Conservation (phyloP, 768 basidiomycete genomes). For the Phaeolepiota aurea region DNA sequence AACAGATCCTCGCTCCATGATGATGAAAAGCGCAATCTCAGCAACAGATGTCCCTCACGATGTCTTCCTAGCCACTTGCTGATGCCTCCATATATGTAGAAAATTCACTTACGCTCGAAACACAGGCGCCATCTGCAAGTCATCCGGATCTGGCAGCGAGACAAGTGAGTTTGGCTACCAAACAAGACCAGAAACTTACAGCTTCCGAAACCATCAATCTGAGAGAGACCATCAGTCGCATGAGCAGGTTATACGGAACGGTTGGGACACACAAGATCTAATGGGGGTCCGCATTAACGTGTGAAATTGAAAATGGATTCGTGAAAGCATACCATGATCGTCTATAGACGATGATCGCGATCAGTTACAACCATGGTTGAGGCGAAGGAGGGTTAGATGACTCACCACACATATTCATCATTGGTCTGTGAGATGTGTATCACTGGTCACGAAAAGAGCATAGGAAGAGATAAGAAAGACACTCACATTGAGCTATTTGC, state of each 20-base stretch:
- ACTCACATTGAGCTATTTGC: slow-evolving; percentile 88
- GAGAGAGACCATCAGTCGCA: slow-evolving; percentile 10
- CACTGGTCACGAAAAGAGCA: background rate
- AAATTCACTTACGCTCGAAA: slow-evolving; percentile 50
- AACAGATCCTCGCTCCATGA: background rate
- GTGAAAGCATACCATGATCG: slow-evolving; percentile 68
- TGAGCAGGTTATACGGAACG: no score
- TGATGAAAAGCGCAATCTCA: background rate
- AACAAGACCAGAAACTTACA: slow-evolving; percentile 36
- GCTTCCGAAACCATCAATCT: slow-evolving; percentile 82
- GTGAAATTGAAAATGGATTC: no score
- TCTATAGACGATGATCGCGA: slow-evolving; percentile 29
- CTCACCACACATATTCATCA: slow-evolving; percentile 82
- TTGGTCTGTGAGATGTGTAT: slow-evolving; percentile 41
- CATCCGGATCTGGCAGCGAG: slow-evolving; percentile 64
- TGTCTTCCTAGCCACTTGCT: no score
- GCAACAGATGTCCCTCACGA: no score
- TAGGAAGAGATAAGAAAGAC: background rate
- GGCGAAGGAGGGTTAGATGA: slow-evolving; percentile 2
- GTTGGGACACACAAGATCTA: no score
- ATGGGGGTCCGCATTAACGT: no score
- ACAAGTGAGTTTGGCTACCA: background rate
- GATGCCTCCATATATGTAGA: background rate
- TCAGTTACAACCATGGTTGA: background rate
- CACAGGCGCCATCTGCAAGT: slow-evolving; percentile 63